phyloP scores from a whole-genome alignment of 148 eudicot species.

The Selenicereus undatus region DNA sequence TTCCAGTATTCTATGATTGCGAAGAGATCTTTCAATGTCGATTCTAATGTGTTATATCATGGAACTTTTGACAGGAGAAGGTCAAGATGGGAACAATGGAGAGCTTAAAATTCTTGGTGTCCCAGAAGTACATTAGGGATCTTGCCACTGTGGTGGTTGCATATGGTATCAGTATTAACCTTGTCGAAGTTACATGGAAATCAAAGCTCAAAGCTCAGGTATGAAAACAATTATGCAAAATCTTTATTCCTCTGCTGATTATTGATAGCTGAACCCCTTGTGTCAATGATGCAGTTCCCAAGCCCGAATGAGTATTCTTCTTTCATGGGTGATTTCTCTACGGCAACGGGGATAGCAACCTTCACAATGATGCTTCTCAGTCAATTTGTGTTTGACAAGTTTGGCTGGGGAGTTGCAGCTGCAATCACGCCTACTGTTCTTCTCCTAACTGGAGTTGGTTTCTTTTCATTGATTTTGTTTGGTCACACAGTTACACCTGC shows the following conservation, averaged over 20 bases:
- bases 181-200: constrained; percentile 99
- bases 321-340: constrained; percentile 99
- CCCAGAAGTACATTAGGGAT: constrained; percentile 82
- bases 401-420: constrained; percentile 99
- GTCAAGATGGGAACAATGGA: constrained; percentile 98
- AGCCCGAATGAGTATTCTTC: constrained; percentile 97
- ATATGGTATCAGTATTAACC: constrained; percentile 94
- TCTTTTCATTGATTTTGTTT: constrained; percentile 86
- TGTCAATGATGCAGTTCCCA: constrained; percentile 59
- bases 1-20: not conserved
- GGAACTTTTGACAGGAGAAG: constrained; percentile 57
- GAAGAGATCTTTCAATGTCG: not conserved
- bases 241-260: not conserved
- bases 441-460: constrained; percentile 84
- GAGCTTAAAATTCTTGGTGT: constrained; percentile 90
- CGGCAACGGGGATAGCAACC: constrained; percentile 91
- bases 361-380: constrained; percentile 95
- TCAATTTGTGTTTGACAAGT: constrained; percentile 89
- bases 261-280: not conserved
- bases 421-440: constrained; percentile 93
- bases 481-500: constrained; percentile 70
- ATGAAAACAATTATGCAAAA: not conserved
- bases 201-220: constrained; percentile 99
- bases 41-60: constrained; percentile 6
- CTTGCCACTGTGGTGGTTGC: constrained; percentile 96